Conservation (phyloP, 75 land plant species). For the Pinus tabuliformis region DNA sequence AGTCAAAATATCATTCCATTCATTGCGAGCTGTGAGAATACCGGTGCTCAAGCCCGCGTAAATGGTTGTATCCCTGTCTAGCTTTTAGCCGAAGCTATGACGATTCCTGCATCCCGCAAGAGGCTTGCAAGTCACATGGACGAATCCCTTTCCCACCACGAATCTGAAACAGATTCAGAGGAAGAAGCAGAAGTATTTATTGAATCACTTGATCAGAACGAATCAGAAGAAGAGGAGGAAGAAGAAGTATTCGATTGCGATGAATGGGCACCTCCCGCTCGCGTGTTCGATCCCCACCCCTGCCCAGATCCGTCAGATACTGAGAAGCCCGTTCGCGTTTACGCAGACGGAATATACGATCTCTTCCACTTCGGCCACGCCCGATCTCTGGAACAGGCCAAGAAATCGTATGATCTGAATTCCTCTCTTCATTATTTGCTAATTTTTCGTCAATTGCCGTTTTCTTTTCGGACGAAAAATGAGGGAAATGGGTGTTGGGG, state of each 20-base stretch:
- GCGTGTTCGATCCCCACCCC: conserved; percentile 15
- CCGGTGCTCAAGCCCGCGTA: too few species aligned
- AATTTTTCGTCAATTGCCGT: too few species aligned
- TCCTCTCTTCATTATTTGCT: too few species aligned
- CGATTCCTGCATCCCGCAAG: background rate
- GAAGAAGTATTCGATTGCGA: background rate
- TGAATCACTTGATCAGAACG: background rate
- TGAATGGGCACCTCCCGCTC: background rate
- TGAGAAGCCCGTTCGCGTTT: conserved; percentile 60
- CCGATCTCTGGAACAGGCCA: conserved; percentile 89
- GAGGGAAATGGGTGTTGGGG: background rate
- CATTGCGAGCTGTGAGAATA: too few species aligned
- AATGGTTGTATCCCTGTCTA: too few species aligned
- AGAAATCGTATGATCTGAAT: conserved; percentile 13
- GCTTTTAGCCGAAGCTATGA: too few species aligned
- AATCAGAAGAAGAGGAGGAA: background rate
- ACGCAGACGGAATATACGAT: conserved; percentile 95
- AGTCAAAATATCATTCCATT: too few species aligned
- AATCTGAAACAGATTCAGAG: background rate
- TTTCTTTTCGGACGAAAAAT: too few species aligned
- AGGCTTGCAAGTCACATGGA: background rate
- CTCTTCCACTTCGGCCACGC: conserved; percentile 96
- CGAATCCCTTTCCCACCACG: background rate
- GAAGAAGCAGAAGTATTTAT: background rate
- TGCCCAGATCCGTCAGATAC: conserved; percentile 6